Conservation (phyloP, 306 rosid species). For the Purshia tridentata region DNA sequence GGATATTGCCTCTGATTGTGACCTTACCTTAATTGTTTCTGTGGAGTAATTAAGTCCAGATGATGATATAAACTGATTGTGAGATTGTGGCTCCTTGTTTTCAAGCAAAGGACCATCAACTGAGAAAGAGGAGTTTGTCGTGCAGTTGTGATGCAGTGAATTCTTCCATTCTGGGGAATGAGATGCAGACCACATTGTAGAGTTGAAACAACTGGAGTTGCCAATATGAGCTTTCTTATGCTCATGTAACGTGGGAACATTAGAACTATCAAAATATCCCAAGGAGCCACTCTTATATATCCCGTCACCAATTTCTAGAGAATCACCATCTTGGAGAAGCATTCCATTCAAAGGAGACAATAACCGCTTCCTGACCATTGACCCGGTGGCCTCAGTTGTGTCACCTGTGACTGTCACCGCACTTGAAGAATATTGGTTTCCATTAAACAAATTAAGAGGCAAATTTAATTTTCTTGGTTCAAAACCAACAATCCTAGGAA, state of each 20-base stretch:
- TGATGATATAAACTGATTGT: constrained; percentile 28
- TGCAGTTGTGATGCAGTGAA: constrained; percentile 31
- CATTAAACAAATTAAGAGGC: constrained; percentile 33
- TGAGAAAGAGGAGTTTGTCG: constrained; percentile 27
- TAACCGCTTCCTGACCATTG: constrained; percentile 42
- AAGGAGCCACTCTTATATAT: constrained; percentile 31
- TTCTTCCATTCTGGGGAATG: constrained; percentile 40
- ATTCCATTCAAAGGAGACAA: constrained; percentile 60
- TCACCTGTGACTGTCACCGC: constrained; percentile 28
- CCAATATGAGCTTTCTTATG: constrained; percentile 51
- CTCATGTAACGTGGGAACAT: constrained; percentile 35
- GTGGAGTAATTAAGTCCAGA: constrained; percentile 25
- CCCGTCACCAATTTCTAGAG: constrained; percentile 35
- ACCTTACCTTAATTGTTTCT: constrained; percentile 31
- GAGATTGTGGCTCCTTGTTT: constrained; percentile 33
- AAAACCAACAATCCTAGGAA: constrained; percentile 64
- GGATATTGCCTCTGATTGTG: constrained; percentile 32
- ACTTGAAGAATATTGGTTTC: constrained; percentile 36
- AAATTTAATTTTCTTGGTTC: constrained; percentile 41
- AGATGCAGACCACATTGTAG: constrained; percentile 42
- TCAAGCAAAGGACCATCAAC: constrained; percentile 32
- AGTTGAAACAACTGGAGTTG: constrained; percentile 23
- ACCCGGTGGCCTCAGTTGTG: constrained; percentile 34
- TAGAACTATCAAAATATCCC: constrained; percentile 23
- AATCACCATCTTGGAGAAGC: constrained; percentile 48